Conservation (phyloP, 1,139 yeast species). For the Blastobotrys niveus region DNA sequence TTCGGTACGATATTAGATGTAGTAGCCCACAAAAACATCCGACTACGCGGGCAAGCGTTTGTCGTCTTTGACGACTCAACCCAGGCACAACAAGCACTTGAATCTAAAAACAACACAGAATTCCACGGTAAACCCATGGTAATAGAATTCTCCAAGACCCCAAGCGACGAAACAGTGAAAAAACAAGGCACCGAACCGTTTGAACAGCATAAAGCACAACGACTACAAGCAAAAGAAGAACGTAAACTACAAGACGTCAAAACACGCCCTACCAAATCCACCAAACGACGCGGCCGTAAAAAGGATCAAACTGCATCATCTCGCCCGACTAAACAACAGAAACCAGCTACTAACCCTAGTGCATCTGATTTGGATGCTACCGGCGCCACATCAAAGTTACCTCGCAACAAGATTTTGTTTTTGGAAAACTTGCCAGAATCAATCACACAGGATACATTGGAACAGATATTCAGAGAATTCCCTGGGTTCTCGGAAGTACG, state of each 20-base stretch:
- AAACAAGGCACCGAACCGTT: slow-evolving; percentile 27
- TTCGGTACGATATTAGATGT: slow-evolving; percentile 52
- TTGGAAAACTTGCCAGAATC: slow-evolving; percentile 57
- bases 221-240: slow-evolving; percentile 30
- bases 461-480: slow-evolving; percentile 43
- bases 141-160: slow-evolving; percentile 39
- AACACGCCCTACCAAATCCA: slow-evolving; percentile 2
- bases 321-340: slow-evolving; percentile 8
- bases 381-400: slow-evolving; percentile 31
- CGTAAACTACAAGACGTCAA: slow-evolving; percentile 20
- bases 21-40: slow-evolving; percentile 55
- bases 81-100: slow-evolving; percentile 48
- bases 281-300: slow-evolving; percentile 22
- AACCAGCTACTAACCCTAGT: neutral
- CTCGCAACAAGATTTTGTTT: slow-evolving; percentile 67
- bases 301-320: slow-evolving; percentile 10
- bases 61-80: slow-evolving; percentile 49
- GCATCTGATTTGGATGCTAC: slow-evolving; percentile 21
- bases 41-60: slow-evolving; percentile 82
- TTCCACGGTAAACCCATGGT: slow-evolving; percentile 54
- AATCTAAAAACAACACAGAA: slow-evolving; percentile 23
- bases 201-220: slow-evolving; percentile 31
- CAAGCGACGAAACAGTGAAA: slow-evolving; percentile 44
- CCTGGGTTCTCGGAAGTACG: slow-evolving; percentile 63
- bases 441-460: slow-evolving; percentile 41